Evolutionary conservation across 768 basidiomycete species (phyloP).

Genomic region (Calocera cornea): DNA sequence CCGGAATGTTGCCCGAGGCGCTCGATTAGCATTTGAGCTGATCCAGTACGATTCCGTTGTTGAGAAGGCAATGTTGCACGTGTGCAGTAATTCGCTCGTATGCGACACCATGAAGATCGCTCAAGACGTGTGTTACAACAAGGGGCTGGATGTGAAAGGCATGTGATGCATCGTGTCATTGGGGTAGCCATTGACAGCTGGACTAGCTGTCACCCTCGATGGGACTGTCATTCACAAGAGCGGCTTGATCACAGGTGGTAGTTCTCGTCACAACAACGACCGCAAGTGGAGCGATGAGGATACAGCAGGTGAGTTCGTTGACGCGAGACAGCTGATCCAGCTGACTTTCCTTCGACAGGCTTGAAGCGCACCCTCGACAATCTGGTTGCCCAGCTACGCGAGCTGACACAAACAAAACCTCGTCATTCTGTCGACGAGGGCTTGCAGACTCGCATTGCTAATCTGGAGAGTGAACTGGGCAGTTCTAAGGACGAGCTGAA

Average conservation of each 20-base stretch:
- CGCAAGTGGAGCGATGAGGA: conserved; percentile 95
- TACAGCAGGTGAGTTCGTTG: conserved; percentile 48
- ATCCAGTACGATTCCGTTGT: conserved; percentile 71
- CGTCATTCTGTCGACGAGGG: conserved; percentile 73
- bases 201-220: conserved; percentile 81
- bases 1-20: conserved; percentile 79
- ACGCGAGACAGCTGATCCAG: neutral
- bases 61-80: conserved; percentile 91
- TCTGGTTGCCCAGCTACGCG: conserved; percentile 59
- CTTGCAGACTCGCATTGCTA: conserved; percentile 57
- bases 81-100: conserved; percentile 86
- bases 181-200: neutral
- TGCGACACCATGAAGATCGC: conserved; percentile 95
- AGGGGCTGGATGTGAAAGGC: conserved; percentile 96
- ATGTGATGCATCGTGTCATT: conserved; percentile 14
- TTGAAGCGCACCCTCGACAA: conserved; percentile 53
- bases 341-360: conserved; percentile 21
- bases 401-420: conserved; percentile 72
- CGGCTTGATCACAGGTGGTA: conserved; percentile 91
- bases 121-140: conserved; percentile 79
- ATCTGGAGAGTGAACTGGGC: conserved; percentile 63
- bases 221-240: conserved; percentile 97
- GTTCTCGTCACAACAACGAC: conserved; percentile 55
- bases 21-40: conserved; percentile 72
- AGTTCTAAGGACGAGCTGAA: conserved; percentile 77